Evolutionary conservation across 352 stramenopile species (phyloP).

Genomic region (Aphanomyces stellatus): DNA sequence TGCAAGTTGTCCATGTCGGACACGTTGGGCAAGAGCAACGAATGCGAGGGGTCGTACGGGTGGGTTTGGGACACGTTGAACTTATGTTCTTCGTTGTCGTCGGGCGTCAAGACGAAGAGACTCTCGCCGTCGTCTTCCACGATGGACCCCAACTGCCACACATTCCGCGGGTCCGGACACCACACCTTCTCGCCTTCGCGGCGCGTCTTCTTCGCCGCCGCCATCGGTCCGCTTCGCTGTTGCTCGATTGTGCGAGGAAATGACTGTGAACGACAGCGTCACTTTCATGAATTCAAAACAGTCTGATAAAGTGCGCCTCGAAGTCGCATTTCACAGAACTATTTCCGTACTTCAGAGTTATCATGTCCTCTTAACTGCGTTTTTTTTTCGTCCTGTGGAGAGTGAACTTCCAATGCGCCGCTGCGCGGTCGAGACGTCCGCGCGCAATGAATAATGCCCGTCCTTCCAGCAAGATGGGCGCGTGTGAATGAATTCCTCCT

Average conservation of each 20-base stretch:
- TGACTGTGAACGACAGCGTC: not conserved
- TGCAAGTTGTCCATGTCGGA: conserved; percentile 93
- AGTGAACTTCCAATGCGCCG: too few species aligned
- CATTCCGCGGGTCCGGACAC: conserved; percentile 75
- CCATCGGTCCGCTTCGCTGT: not conserved
- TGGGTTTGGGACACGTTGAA: conserved; percentile 78
- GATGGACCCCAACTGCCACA: conserved; percentile 81
- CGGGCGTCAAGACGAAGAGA: conserved; percentile 72
- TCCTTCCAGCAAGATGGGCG: too few species aligned
- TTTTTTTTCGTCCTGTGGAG: too few species aligned
- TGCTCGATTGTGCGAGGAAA: conserved; percentile 14
- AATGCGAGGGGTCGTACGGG: conserved; percentile 86
- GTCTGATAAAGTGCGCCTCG: not conserved
- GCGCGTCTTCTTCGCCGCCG: conserved; percentile 23
- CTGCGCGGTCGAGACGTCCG: too few species aligned
- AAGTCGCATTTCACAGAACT: not conserved
- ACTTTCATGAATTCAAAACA: not conserved
- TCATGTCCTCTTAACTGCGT: not conserved
- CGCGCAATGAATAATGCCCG: too few species aligned
- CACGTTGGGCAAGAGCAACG: conserved; percentile 81
- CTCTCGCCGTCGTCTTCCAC: conserved; percentile 80
- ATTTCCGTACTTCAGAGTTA: not conserved
- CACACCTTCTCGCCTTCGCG: conserved; percentile 84
- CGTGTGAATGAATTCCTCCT: too few species aligned
- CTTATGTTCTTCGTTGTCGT: conserved; percentile 70